phyloP scores from a whole-genome alignment of 345 rosid species.

The Sonneratia alba region DNA sequence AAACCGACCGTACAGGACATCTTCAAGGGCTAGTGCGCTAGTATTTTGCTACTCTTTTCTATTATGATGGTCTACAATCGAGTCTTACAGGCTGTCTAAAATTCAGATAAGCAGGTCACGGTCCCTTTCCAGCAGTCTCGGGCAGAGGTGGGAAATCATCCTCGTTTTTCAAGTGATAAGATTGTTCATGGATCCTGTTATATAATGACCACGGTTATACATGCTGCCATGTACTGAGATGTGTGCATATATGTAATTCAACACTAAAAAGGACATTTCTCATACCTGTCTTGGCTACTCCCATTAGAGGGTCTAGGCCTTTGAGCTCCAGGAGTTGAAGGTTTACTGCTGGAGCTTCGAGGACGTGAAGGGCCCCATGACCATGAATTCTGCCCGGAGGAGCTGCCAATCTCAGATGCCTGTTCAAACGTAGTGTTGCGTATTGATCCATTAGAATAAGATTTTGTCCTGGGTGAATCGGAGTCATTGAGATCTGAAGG shows the following conservation, averaged over 20 bases:
- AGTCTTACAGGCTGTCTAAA: neutral
- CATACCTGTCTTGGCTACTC: conserved; percentile 46
- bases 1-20: conserved; percentile 4
- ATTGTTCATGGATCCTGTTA: conserved; percentile 45
- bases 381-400: conserved; percentile 3
- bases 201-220: conserved; percentile 5
- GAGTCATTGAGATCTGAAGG: conserved; percentile 30
- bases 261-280: neutral
- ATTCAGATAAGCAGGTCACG: neutral
- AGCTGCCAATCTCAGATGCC: conserved; percentile 28
- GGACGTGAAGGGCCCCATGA: neutral
- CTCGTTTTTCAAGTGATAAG: conserved; percentile 65
- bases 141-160: conserved; percentile 79
- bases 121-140: conserved; percentile 25
- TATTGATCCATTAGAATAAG: conserved; percentile 31
- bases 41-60: neutral
- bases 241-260: neutral
- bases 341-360: conserved; percentile 2
- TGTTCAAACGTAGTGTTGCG: conserved; percentile 21
- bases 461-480: conserved; percentile 27
- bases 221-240: neutral
- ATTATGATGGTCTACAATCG: neutral
- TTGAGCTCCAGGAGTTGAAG: conserved; percentile 12
- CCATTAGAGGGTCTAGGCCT: conserved; percentile 25
- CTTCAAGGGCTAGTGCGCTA: conserved; percentile 10